These are phyloP conservation scores for Trametes elegans DNA, from an alignment of 768 basidiomycete genomes.

Conservation along the genomic window DNA sequence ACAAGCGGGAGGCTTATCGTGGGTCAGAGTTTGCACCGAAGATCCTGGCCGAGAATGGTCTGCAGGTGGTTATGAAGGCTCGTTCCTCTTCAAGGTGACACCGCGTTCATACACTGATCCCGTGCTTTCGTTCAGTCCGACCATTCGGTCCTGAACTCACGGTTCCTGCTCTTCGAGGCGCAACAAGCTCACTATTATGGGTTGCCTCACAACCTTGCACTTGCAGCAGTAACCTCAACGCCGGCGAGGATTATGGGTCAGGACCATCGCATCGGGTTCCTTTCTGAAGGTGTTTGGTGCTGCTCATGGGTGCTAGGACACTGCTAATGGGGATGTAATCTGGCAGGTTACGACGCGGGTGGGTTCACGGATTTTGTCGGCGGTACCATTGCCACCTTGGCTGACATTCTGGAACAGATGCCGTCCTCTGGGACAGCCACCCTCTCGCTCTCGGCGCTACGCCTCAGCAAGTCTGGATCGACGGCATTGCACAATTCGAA, in stretches of 20 bases:
- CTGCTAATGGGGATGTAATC: background rate
- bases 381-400: background rate
- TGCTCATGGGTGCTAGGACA: constrained; percentile 29
- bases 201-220: constrained; percentile 58
- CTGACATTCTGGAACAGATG: constrained; percentile 38
- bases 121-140: constrained; percentile 39
- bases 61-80: constrained; percentile 63
- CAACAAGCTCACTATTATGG: constrained; percentile 74
- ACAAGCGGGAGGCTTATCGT: constrained; percentile 61
- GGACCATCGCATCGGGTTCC: constrained; percentile 66
- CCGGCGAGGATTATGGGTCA: constrained; percentile 71
- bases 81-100: constrained; percentile 1
- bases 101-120: background rate
- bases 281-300: constrained; percentile 46
- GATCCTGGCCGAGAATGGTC: constrained; percentile 54
- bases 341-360: constrained; percentile 11
- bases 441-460: constrained; percentile 79
- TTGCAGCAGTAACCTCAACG: constrained; percentile 68
- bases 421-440: constrained; percentile 77
- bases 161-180: constrained; percentile 57
- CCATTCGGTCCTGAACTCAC: constrained; percentile 52
- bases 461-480: constrained; percentile 80
- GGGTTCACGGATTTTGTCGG: no score
- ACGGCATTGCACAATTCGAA: constrained; percentile 72
- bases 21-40: constrained; percentile 64